Evolutionary conservation across 1,284 basidiomycete genomes (phyloP).

Genomic region (Boletus sp.): DNA sequence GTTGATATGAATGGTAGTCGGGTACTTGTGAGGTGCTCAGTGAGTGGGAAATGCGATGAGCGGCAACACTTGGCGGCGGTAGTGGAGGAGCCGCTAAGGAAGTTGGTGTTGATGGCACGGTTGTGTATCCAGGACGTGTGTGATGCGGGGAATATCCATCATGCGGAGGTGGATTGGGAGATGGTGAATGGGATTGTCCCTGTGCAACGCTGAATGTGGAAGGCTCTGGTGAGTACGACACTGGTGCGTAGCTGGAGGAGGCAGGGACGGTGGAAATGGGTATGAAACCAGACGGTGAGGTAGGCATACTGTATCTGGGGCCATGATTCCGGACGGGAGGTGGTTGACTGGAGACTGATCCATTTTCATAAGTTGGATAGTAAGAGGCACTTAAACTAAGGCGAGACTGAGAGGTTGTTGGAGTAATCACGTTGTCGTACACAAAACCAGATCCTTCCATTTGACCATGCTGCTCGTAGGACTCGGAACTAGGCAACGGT

Average conservation of each 20-base stretch:
- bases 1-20: conserved; percentile 27
- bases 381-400: conserved; percentile 40
- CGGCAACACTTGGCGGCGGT: conserved; percentile 19
- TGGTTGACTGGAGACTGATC: conserved; percentile 27
- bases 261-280: conserved; percentile 37
- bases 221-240: conserved; percentile 45
- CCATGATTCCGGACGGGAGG: conserved; percentile 41
- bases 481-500: conserved; percentile 27
- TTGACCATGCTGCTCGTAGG: conserved; percentile 29
- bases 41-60: conserved; percentile 28
- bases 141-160: conserved; percentile 33
- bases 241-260: conserved; percentile 24
- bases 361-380: conserved; percentile 53
- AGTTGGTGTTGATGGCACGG: conserved; percentile 6
- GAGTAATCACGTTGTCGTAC: conserved; percentile 38
- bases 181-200: conserved; percentile 32
- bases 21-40: conserved; percentile 23
- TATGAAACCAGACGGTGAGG: conserved; percentile 66
- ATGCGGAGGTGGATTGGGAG: conserved; percentile 18
- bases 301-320: conserved; percentile 63
- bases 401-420: conserved; percentile 36
- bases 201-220: conserved; percentile 42
- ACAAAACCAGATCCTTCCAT: conserved; percentile 20
- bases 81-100: conserved; percentile 12
- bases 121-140: conserved; percentile 30